Evolutionary conservation across 192 early-diverging fungal genomes (phyloP).

Genomic region (Geranomyces variabilis): DNA sequence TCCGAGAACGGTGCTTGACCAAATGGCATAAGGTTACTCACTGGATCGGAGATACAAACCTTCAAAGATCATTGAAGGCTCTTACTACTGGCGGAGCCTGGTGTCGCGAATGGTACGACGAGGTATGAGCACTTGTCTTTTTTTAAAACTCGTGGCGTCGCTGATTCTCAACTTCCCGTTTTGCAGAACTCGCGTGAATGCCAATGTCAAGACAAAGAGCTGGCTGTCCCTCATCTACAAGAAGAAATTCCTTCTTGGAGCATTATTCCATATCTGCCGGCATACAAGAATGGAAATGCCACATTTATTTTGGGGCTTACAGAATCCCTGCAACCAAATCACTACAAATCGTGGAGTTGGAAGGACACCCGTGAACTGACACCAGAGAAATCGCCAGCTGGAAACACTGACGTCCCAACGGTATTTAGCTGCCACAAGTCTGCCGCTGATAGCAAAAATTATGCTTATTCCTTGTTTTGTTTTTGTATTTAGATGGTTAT

Average conservation of each 20-base stretch:
- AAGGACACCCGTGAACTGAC: background rate
- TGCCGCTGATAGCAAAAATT: too few species aligned
- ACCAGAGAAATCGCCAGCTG: background rate
- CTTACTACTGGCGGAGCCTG: constrained; percentile 21
- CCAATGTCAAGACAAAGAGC: constrained; percentile 23
- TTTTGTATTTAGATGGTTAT: constrained; percentile 13
- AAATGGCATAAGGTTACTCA: constrained; percentile 10
- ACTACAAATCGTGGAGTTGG: constrained; percentile 6
- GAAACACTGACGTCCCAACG: too few species aligned
- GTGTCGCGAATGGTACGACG: constrained; percentile 30
- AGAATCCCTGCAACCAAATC: background rate
- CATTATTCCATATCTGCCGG: constrained; percentile 5
- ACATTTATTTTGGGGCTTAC: background rate
- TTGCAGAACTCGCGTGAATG: constrained; percentile 10
- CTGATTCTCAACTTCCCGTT: background rate
- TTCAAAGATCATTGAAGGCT: constrained; percentile 19
- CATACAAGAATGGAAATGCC: background rate
- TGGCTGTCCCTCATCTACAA: constrained; percentile 9
- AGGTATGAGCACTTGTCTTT: constrained; percentile 12
- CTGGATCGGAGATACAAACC: constrained; percentile 15
- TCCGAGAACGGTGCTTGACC: constrained; percentile 19
- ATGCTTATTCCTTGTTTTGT: too few species aligned
- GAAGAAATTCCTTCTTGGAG: background rate
- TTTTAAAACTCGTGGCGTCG: background rate
- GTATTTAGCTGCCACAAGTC: too few species aligned